Conservation (phyloP, 768 basidiomycete species). For the Kwoniella shandongensis region DNA sequence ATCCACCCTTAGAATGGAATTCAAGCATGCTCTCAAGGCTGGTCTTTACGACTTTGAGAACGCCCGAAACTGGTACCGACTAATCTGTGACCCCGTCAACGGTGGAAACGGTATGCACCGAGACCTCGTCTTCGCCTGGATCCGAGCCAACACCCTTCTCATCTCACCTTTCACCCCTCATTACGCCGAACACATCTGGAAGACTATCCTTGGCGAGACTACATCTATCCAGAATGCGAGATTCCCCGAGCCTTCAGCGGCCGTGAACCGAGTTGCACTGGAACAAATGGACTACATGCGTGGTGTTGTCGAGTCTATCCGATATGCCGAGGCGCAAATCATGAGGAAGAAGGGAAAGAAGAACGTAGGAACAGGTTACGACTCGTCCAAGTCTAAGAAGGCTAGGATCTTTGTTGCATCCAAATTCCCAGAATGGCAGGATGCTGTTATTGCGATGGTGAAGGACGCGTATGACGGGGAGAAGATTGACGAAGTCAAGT, state of each 20-base stretch:
- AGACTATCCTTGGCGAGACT: slow-evolving; percentile 67
- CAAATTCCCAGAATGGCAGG: slow-evolving; percentile 91
- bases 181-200: slow-evolving; percentile 89
- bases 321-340: slow-evolving; percentile 78
- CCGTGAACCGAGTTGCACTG: slow-evolving; percentile 66
- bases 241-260: slow-evolving; percentile 70
- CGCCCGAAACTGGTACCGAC: slow-evolving; percentile 91
- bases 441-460: slow-evolving; percentile 71
- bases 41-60: slow-evolving; percentile 95
- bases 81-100: slow-evolving; percentile 73
- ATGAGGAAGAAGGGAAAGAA: slow-evolving; percentile 73
- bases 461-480: slow-evolving; percentile 62
- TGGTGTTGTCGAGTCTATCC: slow-evolving; percentile 81
- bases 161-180: slow-evolving; percentile 88
- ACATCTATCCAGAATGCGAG: slow-evolving; percentile 76
- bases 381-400: slow-evolving; percentile 73
- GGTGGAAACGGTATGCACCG: slow-evolving; percentile 73
- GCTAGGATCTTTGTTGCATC: slow-evolving; percentile 89
- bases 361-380: slow-evolving; percentile 65
- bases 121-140: slow-evolving; percentile 82
- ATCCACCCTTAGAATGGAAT: slow-evolving; percentile 67
- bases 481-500: slow-evolving; percentile 76
- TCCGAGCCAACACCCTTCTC: slow-evolving; percentile 74
- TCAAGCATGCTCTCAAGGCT: slow-evolving; percentile 91
- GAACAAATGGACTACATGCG: slow-evolving; percentile 85